phyloP scores from a whole-genome alignment of 352 stramenopile species.

The Pythium aquatile region DNA sequence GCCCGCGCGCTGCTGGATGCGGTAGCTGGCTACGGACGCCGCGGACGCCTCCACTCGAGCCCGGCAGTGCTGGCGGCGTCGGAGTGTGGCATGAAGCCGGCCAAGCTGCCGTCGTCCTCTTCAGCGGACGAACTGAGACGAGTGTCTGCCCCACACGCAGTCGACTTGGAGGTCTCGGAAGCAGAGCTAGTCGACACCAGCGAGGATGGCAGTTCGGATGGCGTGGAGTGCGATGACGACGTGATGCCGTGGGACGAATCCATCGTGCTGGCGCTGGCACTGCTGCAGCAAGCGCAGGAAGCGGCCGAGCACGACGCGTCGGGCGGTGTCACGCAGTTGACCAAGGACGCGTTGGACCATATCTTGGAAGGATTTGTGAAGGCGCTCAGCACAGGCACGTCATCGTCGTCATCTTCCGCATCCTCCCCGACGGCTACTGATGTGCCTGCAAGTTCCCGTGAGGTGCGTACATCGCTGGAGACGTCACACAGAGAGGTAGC shows the following conservation, averaged over 20 bases:
- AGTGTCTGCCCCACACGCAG: neutral
- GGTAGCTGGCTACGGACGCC: slow-evolving; percentile 5
- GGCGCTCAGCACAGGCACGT: slow-evolving; percentile 45
- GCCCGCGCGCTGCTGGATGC: slow-evolving; percentile 16
- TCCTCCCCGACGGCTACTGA: neutral
- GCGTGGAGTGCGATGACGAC: neutral
- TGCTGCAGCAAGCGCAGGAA: slow-evolving; percentile 60
- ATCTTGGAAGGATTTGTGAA: slow-evolving; percentile 63
- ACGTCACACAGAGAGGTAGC: neutral
- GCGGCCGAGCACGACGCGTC: slow-evolving; percentile 23
- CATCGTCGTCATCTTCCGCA: slow-evolving; percentile 14
- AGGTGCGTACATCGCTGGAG: neutral
- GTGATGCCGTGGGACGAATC: slow-evolving; percentile 2
- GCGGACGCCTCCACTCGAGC: slow-evolving; percentile 19
- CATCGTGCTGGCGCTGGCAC: slow-evolving; percentile 55
- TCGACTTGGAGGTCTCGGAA: neutral
- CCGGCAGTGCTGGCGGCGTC: slow-evolving; percentile 17
- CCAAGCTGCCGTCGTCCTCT: neutral
- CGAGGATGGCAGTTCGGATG: slow-evolving; percentile 3
- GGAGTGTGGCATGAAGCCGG: neutral
- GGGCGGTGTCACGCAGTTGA: slow-evolving; percentile 35
- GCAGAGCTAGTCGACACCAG: slow-evolving; percentile 1
- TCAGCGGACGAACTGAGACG: neutral
- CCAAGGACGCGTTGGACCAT: slow-evolving; percentile 49
- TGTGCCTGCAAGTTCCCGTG: neutral